phyloP scores from a whole-genome alignment of 2,329 filamentous ascomycete genomes.

The Aspergillus intermedius region DNA sequence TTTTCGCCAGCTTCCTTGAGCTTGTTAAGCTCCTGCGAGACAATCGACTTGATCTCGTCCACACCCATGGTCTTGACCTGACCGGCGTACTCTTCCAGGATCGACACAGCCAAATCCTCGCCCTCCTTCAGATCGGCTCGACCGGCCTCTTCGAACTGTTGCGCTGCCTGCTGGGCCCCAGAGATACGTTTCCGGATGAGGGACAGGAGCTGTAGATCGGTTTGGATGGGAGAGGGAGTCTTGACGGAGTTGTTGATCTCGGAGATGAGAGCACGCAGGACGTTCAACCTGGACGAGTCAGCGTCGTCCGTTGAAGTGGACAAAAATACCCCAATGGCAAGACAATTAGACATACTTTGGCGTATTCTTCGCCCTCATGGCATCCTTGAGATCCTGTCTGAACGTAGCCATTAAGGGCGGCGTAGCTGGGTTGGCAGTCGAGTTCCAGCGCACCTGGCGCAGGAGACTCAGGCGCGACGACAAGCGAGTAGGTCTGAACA shows the following conservation, averaged over 20 bases:
- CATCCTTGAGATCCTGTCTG: constrained; percentile 42
- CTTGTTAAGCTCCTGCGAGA: constrained; percentile 29
- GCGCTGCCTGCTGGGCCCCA: constrained; percentile 31
- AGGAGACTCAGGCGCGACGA: constrained; percentile 21
- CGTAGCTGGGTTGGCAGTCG: constrained; percentile 27
- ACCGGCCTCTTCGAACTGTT: constrained; percentile 36
- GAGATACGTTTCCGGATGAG: constrained; percentile 41
- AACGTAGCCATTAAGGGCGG: constrained; percentile 41
- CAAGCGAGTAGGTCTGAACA: constrained; percentile 29
- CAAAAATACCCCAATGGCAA: not conserved
- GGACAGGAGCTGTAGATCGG: constrained; percentile 41
- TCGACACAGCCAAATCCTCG: constrained; percentile 37
- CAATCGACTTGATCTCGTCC: constrained; percentile 35
- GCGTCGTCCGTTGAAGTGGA: not conserved
- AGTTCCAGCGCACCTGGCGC: constrained; percentile 34
- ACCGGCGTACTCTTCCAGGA: constrained; percentile 41
- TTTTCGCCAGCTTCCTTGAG: constrained; percentile 32
- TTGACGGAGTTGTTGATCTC: constrained; percentile 46
- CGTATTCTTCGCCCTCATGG: constrained; percentile 46
- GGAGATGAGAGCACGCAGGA: constrained; percentile 43
- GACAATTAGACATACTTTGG: constrained; percentile 27
- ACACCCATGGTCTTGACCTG: constrained; percentile 36
- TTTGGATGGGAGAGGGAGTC: constrained; percentile 39
- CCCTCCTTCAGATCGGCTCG: constrained; percentile 41
- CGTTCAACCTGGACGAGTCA: constrained; percentile 35